A percentile compares a stretch with the other conserved stretches of the same genome.
Evolutionary conservation across 768 basidiomycete genomes (phyloP).

Genomic region (Mycena polygramma): DNA sequence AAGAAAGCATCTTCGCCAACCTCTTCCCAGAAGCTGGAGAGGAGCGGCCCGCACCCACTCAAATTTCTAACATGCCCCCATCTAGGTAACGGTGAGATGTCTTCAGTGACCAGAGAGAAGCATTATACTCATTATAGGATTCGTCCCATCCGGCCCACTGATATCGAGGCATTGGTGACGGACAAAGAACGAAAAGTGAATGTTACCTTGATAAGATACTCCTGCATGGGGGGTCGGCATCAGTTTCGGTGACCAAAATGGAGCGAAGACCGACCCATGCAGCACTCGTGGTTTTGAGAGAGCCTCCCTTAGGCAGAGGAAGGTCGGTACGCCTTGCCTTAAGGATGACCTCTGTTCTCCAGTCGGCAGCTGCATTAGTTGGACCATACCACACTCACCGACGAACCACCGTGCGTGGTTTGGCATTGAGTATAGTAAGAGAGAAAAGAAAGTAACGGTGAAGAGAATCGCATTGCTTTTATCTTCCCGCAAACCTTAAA

Average conservation of each 20-base stretch:
- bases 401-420: not conserved
- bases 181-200: not conserved
- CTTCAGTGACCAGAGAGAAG: no score
- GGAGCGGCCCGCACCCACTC: not conserved
- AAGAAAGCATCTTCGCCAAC: not conserved
- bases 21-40: constrained; percentile 4
- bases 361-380: not conserved
- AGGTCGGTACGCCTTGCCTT: not conserved
- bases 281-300: not conserved
- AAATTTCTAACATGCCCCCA: not conserved
- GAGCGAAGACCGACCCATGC: constrained; percentile 1
- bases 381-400: not conserved
- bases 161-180: not conserved
- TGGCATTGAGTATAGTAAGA: not conserved
- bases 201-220: constrained; percentile 10
- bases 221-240: not conserved
- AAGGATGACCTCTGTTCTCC: constrained; percentile 1
- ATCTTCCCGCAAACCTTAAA: not conserved
- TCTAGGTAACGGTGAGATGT: not conserved
- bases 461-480: not conserved
- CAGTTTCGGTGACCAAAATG: not conserved
- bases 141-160: constrained; percentile 20
- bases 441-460: not conserved
- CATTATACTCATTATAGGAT: constrained; percentile 2
- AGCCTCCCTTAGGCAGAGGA: not conserved